Conservation (phyloP, 257 asterid species). For the Solanum chiquidenum region DNA sequence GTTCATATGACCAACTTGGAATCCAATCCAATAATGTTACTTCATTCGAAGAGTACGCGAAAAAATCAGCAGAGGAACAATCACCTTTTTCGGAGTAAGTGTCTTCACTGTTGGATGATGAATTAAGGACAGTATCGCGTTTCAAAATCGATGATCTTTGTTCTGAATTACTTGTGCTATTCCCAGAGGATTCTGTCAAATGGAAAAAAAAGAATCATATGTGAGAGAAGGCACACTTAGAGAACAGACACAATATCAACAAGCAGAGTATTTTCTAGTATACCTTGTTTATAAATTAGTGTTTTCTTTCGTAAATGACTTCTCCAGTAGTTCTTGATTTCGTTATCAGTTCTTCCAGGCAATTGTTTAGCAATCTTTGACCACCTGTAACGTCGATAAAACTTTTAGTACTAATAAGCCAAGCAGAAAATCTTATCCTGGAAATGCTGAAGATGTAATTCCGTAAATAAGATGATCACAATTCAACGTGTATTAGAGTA, state of each 20-base stretch:
- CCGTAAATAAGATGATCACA: not conserved
- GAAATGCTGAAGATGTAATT: not conserved
- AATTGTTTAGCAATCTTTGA: slow-evolving; percentile 55
- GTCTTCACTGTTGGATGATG: not conserved
- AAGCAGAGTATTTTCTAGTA: not conserved
- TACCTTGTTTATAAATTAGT: slow-evolving; percentile 13
- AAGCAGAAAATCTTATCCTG: not conserved
- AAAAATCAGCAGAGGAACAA: slow-evolving; percentile 2
- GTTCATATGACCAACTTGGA: not conserved
- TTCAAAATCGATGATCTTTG: not conserved
- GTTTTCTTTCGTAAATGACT: slow-evolving; percentile 42
- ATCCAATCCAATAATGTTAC: slow-evolving; percentile 13
- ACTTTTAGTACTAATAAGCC: not conserved
- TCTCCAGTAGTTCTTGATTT: slow-evolving; percentile 75
- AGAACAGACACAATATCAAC: not conserved
- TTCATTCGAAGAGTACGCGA: slow-evolving; percentile 16
- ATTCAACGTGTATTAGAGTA: not conserved
- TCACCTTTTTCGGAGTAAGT: not conserved
- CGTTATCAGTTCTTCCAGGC: slow-evolving; percentile 81
- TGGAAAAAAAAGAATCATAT: not conserved
- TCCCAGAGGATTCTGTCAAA: not conserved
- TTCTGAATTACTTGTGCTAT: not conserved
- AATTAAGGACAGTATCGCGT: not conserved
- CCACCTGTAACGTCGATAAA: slow-evolving; percentile 33
- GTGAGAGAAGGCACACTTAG: not conserved